Conservation (phyloP, 1,139 yeast genomes). For the Barnettozyma hawaiiensis region DNA sequence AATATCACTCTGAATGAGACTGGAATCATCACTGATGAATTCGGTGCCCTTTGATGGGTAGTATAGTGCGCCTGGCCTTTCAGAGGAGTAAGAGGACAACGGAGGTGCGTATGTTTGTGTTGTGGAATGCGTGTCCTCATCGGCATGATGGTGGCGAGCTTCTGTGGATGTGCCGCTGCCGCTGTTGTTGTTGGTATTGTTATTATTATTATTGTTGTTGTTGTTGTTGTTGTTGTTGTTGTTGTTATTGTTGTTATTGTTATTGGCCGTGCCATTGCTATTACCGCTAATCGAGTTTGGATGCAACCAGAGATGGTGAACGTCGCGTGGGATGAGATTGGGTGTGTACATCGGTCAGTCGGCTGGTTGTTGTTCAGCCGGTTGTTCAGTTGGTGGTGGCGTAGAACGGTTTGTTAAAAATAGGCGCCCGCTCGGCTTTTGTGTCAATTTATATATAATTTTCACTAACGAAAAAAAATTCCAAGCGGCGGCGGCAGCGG, state of each 20-base stretch:
- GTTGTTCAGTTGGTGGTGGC: too few species aligned
- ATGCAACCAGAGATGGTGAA: slow-evolving; percentile 38
- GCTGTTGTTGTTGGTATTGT: too few species aligned
- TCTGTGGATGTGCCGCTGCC: slow-evolving; percentile 26
- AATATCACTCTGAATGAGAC: slow-evolving; percentile 12
- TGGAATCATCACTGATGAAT: slow-evolving; percentile 9
- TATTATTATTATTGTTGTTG: too few species aligned
- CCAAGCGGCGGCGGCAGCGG: too few species aligned
- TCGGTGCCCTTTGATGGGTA: slow-evolving; percentile 1
- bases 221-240: too few species aligned
- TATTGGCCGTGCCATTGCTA: too few species aligned
- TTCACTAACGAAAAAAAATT: too few species aligned
- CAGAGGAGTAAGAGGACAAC: slow-evolving; percentile 47
- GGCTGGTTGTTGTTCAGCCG: neutral
- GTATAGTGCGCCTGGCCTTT: slow-evolving; percentile 40
- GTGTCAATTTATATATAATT: too few species aligned
- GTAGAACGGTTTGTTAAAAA: too few species aligned
- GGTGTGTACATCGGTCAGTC: slow-evolving; percentile 51
- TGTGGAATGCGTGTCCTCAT: slow-evolving; percentile 12
- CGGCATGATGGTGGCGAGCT: neutral
- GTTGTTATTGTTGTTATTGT: too few species aligned
- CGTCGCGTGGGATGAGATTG: slow-evolving; percentile 38
- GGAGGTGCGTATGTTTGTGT: slow-evolving; percentile 43
- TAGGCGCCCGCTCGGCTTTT: too few species aligned
- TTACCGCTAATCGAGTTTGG: slow-evolving; percentile 4